Conservation (phyloP, 441 rosid species). For the Adansonia grandidieri region DNA sequence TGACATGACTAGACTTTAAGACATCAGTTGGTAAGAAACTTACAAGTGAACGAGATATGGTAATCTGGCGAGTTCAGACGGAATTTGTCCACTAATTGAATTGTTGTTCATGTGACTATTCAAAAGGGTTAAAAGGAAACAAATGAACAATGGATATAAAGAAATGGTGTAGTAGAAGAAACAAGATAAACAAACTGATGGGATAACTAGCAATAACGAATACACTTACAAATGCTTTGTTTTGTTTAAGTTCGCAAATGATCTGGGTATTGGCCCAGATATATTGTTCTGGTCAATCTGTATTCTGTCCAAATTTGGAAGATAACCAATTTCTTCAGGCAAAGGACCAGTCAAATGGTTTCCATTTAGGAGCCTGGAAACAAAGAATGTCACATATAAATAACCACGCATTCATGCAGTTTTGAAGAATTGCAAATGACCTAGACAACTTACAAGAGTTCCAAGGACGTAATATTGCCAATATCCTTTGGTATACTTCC, state of each 20-base stretch:
- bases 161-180: neutral
- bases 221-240: conserved; percentile 86
- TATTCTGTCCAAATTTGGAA: conserved; percentile 84
- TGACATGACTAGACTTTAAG: conserved; percentile 5
- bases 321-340: conserved; percentile 88
- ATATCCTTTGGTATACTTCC: conserved; percentile 94
- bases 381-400: conserved; percentile 32
- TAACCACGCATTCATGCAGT: conserved; percentile 9
- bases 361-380: conserved; percentile 88
- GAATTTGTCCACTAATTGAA: conserved; percentile 92
- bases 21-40: conserved; percentile 45
- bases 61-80: conserved; percentile 76
- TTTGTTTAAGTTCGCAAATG: conserved; percentile 83
- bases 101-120: conserved; percentile 98
- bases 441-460: conserved; percentile 70
- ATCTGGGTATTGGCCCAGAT: conserved; percentile 76
- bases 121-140: conserved; percentile 34
- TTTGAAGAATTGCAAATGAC: conserved; percentile 5
- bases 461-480: conserved; percentile 71
- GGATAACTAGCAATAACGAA: conserved; percentile 28
- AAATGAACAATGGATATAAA: conserved; percentile 25
- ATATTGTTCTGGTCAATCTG: conserved; percentile 91
- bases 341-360: conserved; percentile 70
- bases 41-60: conserved; percentile 92
- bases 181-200: neutral